A percentile compares a stretch with the other conserved stretches of the same genome.
phyloP scores from a whole-genome alignment of 2,329 filamentous ascomycete genomes.

The Sclerotinia minor region DNA sequence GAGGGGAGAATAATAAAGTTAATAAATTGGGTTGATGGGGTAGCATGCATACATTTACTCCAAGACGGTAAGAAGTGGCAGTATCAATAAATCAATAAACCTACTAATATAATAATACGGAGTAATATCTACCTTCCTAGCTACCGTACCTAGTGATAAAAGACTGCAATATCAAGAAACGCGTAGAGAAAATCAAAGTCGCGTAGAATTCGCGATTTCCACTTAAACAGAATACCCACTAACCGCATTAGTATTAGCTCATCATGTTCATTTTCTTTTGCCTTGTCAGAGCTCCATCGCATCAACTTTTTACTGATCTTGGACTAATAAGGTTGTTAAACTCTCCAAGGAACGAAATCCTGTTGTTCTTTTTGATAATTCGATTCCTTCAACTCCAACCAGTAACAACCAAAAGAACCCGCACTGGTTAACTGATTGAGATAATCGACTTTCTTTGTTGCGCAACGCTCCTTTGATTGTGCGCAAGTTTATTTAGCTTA shows the following conservation, averaged over 20 bases:
- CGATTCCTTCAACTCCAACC: neutral
- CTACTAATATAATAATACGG: too few species aligned
- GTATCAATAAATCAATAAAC: neutral
- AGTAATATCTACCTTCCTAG: too few species aligned
- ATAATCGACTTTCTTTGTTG: conserved; percentile 15
- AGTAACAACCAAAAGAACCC: neutral
- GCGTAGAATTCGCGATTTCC: conserved; percentile 21
- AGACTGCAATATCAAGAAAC: too few species aligned
- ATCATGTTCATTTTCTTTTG: neutral
- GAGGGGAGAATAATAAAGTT: neutral
- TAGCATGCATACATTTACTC: neutral
- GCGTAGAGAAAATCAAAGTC: conserved; percentile 9
- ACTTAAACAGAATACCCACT: neutral
- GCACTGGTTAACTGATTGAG: neutral
- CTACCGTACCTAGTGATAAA: too few species aligned
- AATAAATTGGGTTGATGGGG: conserved; percentile 21
- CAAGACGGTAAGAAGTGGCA: conserved; percentile 10
- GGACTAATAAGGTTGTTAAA: neutral
- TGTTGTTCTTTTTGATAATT: neutral
- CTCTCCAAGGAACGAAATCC: neutral
- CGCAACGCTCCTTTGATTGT: conserved; percentile 10
- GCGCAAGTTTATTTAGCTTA: conserved; percentile 15
- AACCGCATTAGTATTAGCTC: neutral
- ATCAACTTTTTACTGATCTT: neutral
- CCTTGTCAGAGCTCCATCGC: conserved; percentile 6